A percentile compares a stretch with the other conserved stretches of the same genome.
Evolutionary conservation across 1,139 yeast species (phyloP).

Genomic region (Hansenula lynferdii): DNA sequence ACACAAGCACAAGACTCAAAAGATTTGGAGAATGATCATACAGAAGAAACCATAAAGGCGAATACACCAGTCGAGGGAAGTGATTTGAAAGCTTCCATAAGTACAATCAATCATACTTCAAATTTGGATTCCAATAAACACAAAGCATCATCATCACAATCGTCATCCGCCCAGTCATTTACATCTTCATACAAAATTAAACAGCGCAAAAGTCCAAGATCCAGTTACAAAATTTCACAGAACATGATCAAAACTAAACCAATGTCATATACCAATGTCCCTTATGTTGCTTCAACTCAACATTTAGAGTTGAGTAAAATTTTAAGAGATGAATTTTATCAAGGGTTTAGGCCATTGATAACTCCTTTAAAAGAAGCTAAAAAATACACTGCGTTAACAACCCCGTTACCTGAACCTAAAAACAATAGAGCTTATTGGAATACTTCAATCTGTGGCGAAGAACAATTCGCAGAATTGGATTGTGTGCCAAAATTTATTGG

Average conservation of each 20-base stretch:
- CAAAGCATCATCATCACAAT: not conserved
- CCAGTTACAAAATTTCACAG: too few relatives aligned
- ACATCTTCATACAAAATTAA: not conserved
- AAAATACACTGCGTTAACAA: slow-evolving; percentile 15
- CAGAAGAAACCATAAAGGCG: not conserved
- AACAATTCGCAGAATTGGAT: slow-evolving; percentile 18
- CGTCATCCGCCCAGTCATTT: not conserved
- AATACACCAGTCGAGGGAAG: not conserved
- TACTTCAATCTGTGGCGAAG: slow-evolving; percentile 17
- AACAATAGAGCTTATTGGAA: slow-evolving; percentile 15
- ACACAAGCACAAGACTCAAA: not conserved
- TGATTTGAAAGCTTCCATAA: not conserved
- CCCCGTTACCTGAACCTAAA: slow-evolving; percentile 11
- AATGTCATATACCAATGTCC: slow-evolving; percentile 2
- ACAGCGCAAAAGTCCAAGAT: not conserved
- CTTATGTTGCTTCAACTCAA: slow-evolving; percentile 22
- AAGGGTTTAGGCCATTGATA: slow-evolving; percentile 21
- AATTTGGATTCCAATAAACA: not conserved
- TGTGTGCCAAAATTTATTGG: slow-evolving; percentile 22
- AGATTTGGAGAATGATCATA: not conserved
- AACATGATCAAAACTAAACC: not conserved
- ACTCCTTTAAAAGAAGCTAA: slow-evolving; percentile 16
- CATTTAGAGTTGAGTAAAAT: slow-evolving; percentile 14
- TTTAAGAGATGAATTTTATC: slow-evolving; percentile 16
- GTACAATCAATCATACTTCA: not conserved